Conservation (phyloP, 1,139 yeast species). For the Candida frijolesensis region DNA sequence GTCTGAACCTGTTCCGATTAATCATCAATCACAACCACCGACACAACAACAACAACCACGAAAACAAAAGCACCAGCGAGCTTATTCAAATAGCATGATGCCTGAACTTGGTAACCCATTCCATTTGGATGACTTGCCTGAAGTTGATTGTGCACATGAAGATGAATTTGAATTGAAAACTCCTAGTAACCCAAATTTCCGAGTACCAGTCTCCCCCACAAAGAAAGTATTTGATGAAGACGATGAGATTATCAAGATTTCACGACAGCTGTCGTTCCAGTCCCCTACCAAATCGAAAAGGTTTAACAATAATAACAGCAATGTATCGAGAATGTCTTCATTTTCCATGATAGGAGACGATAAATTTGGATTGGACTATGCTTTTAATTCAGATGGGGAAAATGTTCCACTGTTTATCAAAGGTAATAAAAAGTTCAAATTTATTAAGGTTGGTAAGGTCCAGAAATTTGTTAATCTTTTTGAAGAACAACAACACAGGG, state of each 20-base stretch:
- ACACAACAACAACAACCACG: neutral
- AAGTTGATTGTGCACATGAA: slow-evolving; percentile 13
- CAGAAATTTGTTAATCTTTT: slow-evolving; percentile 50
- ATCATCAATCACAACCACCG: neutral
- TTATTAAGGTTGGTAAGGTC: slow-evolving; percentile 51
- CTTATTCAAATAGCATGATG: neutral
- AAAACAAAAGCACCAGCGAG: neutral
- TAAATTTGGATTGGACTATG: slow-evolving; percentile 31
- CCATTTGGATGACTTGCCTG: slow-evolving; percentile 13
- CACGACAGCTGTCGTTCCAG: slow-evolving; percentile 15
- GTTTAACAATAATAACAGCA: neutral
- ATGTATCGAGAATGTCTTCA: slow-evolving; percentile 23
- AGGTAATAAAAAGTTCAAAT: slow-evolving; percentile 47
- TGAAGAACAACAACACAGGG: slow-evolving; percentile 36
- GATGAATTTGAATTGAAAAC: slow-evolving; percentile 7
- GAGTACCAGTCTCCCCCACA: slow-evolving; percentile 9
- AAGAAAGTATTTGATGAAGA: slow-evolving; percentile 9
- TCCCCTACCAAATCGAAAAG: slow-evolving; percentile 20
- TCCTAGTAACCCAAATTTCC: slow-evolving; percentile 1
- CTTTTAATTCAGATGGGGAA: slow-evolving; percentile 31
- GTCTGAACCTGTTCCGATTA: neutral
- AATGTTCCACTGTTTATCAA: slow-evolving; percentile 44
- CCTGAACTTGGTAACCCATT: neutral
- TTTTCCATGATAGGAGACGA: slow-evolving; percentile 26
- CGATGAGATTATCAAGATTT: slow-evolving; percentile 9